phyloP scores from a whole-genome alignment of 1,139 yeast genomes.

The Geotrichum europaeum region DNA sequence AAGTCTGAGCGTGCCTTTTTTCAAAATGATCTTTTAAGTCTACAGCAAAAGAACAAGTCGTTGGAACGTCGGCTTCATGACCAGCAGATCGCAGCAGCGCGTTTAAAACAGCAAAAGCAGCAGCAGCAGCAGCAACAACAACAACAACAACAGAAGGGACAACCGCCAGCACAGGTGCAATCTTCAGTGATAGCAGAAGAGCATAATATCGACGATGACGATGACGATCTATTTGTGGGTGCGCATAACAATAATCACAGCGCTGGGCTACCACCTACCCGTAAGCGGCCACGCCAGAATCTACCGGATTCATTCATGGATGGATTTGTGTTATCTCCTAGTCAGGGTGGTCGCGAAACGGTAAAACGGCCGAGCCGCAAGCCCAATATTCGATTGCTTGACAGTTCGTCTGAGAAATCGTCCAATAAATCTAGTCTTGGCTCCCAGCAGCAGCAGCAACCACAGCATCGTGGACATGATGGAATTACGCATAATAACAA shows the following conservation, averaged over 20 bases:
- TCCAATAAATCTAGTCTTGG: neutral
- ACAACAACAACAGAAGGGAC: neutral
- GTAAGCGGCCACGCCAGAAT: constrained; percentile 19
- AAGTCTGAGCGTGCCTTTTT: constrained; percentile 71
- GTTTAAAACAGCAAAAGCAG: neutral
- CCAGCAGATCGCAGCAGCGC: constrained; percentile 12
- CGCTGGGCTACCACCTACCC: constrained; percentile 6
- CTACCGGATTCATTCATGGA: constrained; percentile 28
- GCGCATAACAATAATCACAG: neutral
- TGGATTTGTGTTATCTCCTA: constrained; percentile 22
- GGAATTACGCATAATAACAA: neutral
- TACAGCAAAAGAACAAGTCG: neutral
- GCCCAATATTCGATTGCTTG: constrained; percentile 1
- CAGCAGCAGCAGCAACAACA: neutral
- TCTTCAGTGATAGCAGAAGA: neutral
- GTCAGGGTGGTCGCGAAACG: neutral
- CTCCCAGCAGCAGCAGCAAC: neutral
- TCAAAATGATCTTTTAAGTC: constrained; percentile 33
- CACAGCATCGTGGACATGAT: neutral
- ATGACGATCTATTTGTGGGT: neutral
- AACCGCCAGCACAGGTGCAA: neutral
- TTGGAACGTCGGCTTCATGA: constrained; percentile 4
- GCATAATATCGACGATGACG: neutral
- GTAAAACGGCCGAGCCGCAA: neutral
- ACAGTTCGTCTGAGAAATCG: constrained; percentile 9